These are phyloP conservation scores for Carex myosuroides DNA, from an alignment of 176 grass and related monocot species.

Conservation along the genomic window DNA sequence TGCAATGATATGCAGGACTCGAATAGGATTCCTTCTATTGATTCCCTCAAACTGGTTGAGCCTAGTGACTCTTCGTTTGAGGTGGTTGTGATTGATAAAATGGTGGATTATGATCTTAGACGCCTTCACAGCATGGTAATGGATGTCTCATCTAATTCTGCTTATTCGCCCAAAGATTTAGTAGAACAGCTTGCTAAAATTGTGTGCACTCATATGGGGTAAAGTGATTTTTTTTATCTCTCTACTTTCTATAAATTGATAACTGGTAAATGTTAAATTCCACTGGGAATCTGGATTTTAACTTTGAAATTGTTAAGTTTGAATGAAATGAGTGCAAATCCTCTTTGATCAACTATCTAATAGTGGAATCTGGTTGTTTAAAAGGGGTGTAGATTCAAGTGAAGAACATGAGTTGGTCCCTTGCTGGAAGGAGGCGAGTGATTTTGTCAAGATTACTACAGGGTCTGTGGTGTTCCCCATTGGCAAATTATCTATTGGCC, in stretches of 20 bases:
- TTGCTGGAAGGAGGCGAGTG: constrained; percentile 44
- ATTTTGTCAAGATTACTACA: constrained; percentile 49
- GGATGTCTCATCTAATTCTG: constrained; percentile 36
- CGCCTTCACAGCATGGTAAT: constrained; percentile 36
- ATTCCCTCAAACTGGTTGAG: constrained; percentile 41
- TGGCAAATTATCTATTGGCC: constrained; percentile 61
- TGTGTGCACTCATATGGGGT: constrained; percentile 73
- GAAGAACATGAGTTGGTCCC: constrained; percentile 48
- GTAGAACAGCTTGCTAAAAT: constrained; percentile 43
- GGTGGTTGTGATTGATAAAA: constrained; percentile 48
- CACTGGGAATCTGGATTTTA: not conserved
- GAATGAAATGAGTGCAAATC: not conserved
- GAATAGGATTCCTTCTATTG: constrained; percentile 52
- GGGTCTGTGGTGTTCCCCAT: constrained; percentile 63
- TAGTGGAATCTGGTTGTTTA: constrained; percentile 1
- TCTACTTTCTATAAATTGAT: not conserved
- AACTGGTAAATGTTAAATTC: not conserved
- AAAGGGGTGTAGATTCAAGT: constrained; percentile 43
- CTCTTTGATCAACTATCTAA: not conserved
- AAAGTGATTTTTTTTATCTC: constrained; percentile 12
- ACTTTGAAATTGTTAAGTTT: constrained; percentile 20
- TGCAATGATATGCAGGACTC: constrained; percentile 54
- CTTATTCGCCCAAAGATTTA: constrained; percentile 37
- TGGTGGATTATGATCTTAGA: constrained; percentile 45
- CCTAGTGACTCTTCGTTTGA: constrained; percentile 47